Conservation (phyloP, 2,329 filamentous ascomycete genomes). For the Paecilomyces formosus region DNA sequence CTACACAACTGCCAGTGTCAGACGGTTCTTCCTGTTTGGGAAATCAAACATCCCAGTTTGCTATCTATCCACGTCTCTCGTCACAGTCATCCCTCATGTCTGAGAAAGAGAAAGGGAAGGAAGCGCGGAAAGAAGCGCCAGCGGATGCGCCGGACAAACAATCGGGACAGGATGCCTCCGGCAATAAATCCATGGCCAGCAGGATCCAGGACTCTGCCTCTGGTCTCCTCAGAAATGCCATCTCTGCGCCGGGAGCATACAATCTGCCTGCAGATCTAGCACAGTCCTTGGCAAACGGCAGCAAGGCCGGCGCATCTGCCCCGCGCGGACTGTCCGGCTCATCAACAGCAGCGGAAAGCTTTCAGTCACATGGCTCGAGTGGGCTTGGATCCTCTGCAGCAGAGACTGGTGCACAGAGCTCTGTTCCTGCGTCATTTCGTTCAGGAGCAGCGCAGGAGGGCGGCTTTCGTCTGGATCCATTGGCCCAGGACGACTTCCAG, state of each 20-base stretch:
- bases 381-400: conserved; percentile 6
- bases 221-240: conserved; percentile 24
- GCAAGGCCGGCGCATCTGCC: conserved; percentile 13
- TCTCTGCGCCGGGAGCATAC: conserved; percentile 12
- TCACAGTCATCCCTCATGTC: background rate
- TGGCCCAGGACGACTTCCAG: conserved; percentile 17
- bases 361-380: background rate
- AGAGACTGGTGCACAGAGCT: background rate
- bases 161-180: conserved; percentile 2
- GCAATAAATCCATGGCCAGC: conserved; percentile 13
- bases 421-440: conserved; percentile 15
- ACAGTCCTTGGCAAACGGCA: conserved; percentile 12
- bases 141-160: background rate
- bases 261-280: conserved; percentile 13
- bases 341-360: conserved; percentile 12
- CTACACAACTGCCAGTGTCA: background rate
- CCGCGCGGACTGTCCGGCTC: conserved; percentile 6
- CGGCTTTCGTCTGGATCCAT: conserved; percentile 10
- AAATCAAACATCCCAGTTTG: background rate
- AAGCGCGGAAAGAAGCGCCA: background rate
- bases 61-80: background rate
- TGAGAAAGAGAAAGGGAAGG: background rate
- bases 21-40: background rate
- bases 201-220: conserved; percentile 28
- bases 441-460: conserved; percentile 9